Evolutionary conservation across 2,329 filamentous ascomycete species (phyloP).

Genomic region (Epichloe hybrida): DNA sequence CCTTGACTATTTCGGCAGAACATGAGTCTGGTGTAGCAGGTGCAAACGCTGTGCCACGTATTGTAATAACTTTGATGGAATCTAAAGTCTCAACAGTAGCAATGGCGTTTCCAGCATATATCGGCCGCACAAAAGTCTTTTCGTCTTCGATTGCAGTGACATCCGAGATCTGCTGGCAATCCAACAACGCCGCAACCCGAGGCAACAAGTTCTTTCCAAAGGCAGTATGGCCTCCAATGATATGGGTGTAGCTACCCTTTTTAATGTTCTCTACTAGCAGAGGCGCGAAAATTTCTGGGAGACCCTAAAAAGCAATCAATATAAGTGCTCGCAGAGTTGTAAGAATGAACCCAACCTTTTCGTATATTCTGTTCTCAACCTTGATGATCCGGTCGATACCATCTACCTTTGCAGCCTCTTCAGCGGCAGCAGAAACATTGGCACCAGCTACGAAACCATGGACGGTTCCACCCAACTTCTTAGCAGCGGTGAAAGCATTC

Average conservation of each 20-base stretch:
- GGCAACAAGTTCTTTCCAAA: conserved; percentile 95
- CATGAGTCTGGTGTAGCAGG: conserved; percentile 58
- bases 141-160: conserved; percentile 77
- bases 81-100: conserved; percentile 88
- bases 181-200: conserved; percentile 78
- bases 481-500: conserved; percentile 72
- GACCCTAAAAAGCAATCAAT: conserved; percentile 39
- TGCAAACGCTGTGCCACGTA: conserved; percentile 85
- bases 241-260: conserved; percentile 84
- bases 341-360: conserved; percentile 50
- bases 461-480: conserved; percentile 72
- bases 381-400: conserved; percentile 86
- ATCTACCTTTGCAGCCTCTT: conserved; percentile 76
- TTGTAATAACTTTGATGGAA: conserved; percentile 74
- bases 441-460: conserved; percentile 80
- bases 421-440: conserved; percentile 61
- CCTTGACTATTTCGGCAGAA: conserved; percentile 64
- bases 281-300: conserved; percentile 90
- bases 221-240: conserved; percentile 80
- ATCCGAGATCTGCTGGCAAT: conserved; percentile 88
- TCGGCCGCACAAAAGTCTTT: conserved; percentile 89
- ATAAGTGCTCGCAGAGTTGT: conserved; percentile 1
- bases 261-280: conserved; percentile 93
- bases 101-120: conserved; percentile 96
- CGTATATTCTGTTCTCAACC: conserved; percentile 80